phyloP scores from a whole-genome alignment of 2,329 filamentous ascomycete genomes.

The Ophiostoma ips region DNA sequence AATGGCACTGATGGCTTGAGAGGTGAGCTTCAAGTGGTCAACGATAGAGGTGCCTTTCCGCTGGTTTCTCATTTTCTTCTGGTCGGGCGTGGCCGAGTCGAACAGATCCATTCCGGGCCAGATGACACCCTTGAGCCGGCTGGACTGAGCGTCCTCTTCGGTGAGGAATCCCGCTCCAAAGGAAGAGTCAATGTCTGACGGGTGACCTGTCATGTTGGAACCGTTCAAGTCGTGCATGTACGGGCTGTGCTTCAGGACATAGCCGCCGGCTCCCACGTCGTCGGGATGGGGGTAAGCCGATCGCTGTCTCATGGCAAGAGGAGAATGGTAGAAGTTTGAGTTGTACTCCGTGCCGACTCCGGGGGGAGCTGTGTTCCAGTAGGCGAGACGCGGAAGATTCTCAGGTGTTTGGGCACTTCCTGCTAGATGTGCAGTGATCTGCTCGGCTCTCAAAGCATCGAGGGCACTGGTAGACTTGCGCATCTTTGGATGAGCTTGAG shows the following conservation, averaged over 20 bases:
- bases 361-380: conserved; percentile 13
- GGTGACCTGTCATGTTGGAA: conserved; percentile 7
- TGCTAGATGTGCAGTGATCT: not conserved
- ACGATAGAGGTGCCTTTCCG: conserved; percentile 63
- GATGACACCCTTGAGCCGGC: conserved; percentile 49
- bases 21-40: conserved; percentile 49
- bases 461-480: conserved; percentile 3
- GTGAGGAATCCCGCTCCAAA: not conserved
- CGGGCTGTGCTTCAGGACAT: conserved; percentile 13
- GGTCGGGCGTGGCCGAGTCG: conserved; percentile 60
- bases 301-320: conserved; percentile 12
- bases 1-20: conserved; percentile 45
- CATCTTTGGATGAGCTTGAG: not conserved
- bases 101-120: conserved; percentile 74
- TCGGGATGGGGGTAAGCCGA: conserved; percentile 7
- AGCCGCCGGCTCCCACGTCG: not conserved
- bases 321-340: conserved; percentile 14
- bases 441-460: conserved; percentile 2
- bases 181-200: conserved; percentile 15
- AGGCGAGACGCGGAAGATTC: conserved; percentile 4
- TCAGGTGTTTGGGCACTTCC: conserved; percentile 3
- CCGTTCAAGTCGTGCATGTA: conserved; percentile 17
- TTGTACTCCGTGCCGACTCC: conserved; percentile 4
- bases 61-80: conserved; percentile 64
- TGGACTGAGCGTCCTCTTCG: conserved; percentile 15